A percentile compares a stretch with the other conserved stretches of the same genome.
Conservation (phyloP, 345 rosid species). For the Punica granatum region DNA sequence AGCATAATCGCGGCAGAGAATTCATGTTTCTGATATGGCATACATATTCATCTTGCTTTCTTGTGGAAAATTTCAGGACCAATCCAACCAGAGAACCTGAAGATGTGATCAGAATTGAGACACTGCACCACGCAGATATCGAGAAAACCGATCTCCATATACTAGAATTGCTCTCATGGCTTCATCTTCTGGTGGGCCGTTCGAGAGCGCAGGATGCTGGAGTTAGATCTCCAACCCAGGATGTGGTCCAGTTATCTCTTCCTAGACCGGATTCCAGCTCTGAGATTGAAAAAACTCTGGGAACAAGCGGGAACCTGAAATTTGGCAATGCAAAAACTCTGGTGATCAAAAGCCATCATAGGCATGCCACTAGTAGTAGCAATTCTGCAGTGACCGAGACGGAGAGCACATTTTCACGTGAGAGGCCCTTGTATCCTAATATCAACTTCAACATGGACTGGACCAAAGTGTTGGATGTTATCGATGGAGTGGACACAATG, state of each 20-base stretch:
- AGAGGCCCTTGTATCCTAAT: slow-evolving; percentile 65
- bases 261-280: slow-evolving; percentile 12
- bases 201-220: slow-evolving; percentile 61
- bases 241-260: slow-evolving; percentile 44
- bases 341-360: slow-evolving; percentile 50
- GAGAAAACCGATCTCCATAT: slow-evolving; percentile 70
- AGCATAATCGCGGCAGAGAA: too few relatives aligned
- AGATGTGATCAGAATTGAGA: slow-evolving; percentile 78
- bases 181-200: slow-evolving; percentile 75
- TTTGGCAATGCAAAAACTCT: slow-evolving; percentile 52
- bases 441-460: slow-evolving; percentile 68
- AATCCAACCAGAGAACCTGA: slow-evolving; percentile 56
- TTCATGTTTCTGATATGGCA: too few relatives aligned
- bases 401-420: slow-evolving; percentile 24
- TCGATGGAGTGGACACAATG: slow-evolving; percentile 67
- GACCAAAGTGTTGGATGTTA: slow-evolving; percentile 78
- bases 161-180: slow-evolving; percentile 80
- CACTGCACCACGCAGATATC: slow-evolving; percentile 89
- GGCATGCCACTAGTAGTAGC: slow-evolving; percentile 85
- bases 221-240: slow-evolving; percentile 65
- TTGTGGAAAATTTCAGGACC: slow-evolving; percentile 28
- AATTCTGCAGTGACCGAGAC: slow-evolving; percentile 45
- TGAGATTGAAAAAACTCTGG: slow-evolving; percentile 56
- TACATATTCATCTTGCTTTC: slow-evolving; percentile 4
- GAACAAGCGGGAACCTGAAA: slow-evolving; percentile 91